Percentiles rank a stretch among this genome's conserved stretches.
These are phyloP conservation scores for Pseudomonodictys pantanalensis DNA, from an alignment of 495 filamentous ascomycete species.

Conservation along the genomic window DNA sequence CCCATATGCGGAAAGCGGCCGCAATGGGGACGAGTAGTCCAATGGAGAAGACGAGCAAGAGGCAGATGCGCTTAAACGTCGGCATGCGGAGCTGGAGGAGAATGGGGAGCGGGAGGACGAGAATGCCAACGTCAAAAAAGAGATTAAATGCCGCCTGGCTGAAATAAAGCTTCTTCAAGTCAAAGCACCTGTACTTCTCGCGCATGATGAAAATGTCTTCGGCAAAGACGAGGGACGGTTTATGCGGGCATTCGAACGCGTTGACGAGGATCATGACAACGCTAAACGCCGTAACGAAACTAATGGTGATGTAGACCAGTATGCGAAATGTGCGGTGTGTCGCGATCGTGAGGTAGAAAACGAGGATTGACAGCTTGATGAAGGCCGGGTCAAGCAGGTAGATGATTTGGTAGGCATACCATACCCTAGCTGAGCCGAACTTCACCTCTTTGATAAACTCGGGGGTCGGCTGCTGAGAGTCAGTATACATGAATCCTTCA, in stretches of 20 bases:
- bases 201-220: conserved; percentile 25
- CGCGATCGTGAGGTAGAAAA: conserved; percentile 48
- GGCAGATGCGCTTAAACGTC: conserved; percentile 7
- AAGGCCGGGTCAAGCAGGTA: conserved; percentile 44
- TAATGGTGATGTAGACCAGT: conserved; percentile 38
- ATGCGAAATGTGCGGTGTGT: conserved; percentile 11
- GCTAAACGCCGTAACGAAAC: conserved; percentile 37
- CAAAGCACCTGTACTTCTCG: conserved; percentile 22
- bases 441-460: too few relatives aligned
- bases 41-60: conserved; percentile 23
- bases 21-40: conserved; percentile 40
- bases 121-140: conserved; percentile 26
- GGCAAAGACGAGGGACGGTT: conserved; percentile 48
- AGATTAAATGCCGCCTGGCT: conserved; percentile 30
- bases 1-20: conserved; percentile 38
- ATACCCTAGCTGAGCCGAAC: conserved; percentile 12
- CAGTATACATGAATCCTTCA: not conserved
- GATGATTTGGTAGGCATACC: conserved; percentile 37
- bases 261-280: conserved; percentile 42
- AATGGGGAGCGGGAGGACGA: conserved; percentile 26
- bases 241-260: conserved; percentile 40
- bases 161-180: conserved; percentile 16
- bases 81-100: conserved; percentile 24
- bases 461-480: too few relatives aligned
- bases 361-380: conserved; percentile 50